These are phyloP conservation scores for Tephrocybe sp. DNA, from an alignment of 768 basidiomycete species.

Conservation along the genomic window DNA sequence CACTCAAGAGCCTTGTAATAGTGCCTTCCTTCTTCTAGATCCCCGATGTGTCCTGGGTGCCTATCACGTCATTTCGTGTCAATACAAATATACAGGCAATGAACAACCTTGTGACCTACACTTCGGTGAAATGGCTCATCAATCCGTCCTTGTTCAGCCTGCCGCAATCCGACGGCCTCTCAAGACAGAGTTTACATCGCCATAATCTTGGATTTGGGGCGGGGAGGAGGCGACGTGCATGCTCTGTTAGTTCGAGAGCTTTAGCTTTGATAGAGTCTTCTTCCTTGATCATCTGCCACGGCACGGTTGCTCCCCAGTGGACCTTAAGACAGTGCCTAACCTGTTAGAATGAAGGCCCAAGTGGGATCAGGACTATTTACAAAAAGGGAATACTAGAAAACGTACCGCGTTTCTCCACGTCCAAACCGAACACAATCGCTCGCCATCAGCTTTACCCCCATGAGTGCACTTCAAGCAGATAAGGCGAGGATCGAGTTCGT, in stretches of 20 bases:
- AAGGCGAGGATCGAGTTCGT: conserved; percentile 28
- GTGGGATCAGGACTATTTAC: background rate
- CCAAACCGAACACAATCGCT: conserved; percentile 26
- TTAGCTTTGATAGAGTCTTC: conserved; percentile 24
- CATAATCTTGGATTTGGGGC: conserved; percentile 18
- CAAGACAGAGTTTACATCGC: conserved; percentile 28
- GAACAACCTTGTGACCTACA: background rate
- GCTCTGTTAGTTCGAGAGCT: conserved; percentile 19
- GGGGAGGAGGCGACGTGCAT: conserved; percentile 9
- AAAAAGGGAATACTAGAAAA: background rate
- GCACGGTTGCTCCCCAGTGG: conserved; percentile 28
- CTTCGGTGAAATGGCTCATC: conserved; percentile 9
- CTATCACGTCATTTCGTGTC: background rate
- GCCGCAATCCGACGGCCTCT: conserved; percentile 21
- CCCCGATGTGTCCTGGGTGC: background rate
- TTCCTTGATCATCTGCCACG: conserved; percentile 27
- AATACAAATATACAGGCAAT: background rate
- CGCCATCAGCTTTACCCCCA: conserved; percentile 32
- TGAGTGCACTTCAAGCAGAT: conserved; percentile 36
- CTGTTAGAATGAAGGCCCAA: conserved; percentile 13
- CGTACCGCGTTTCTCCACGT: conserved; percentile 35
- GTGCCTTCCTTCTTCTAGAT: conserved; percentile 1
- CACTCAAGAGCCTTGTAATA: conserved; percentile 11
- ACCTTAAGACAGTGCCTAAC: conserved; percentile 30
- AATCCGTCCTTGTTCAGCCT: conserved; percentile 20